Evolutionary conservation across 1,284 basidiomycete genomes (phyloP).

Genomic region (Vanrija pseudolonga): DNA sequence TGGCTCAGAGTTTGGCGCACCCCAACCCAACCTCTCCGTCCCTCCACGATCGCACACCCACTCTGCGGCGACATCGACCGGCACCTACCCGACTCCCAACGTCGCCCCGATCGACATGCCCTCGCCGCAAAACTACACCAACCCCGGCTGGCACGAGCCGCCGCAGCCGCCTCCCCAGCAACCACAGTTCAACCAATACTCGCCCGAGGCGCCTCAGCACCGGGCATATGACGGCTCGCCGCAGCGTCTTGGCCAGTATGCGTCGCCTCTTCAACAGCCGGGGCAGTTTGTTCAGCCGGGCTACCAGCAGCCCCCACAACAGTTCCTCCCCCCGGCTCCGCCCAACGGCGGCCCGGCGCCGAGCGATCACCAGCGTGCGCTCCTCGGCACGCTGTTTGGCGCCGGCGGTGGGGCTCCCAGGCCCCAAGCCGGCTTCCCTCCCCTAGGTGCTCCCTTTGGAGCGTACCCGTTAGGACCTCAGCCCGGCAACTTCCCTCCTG

Average conservation of each 20-base stretch:
- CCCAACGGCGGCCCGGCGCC: background rate
- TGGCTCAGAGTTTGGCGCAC: no score
- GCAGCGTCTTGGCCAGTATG: no score
- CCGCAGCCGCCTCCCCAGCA: background rate
- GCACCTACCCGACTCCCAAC: no score
- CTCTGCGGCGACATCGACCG: no score
- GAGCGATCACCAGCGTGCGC: conserved; percentile 11
- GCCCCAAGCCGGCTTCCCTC: background rate
- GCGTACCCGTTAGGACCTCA: background rate
- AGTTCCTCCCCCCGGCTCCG: background rate
- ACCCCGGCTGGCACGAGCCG: background rate
- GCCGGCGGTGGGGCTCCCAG: background rate
- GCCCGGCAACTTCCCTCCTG: background rate
- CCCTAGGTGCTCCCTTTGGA: background rate
- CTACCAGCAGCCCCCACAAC: no score
- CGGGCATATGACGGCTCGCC: no score
- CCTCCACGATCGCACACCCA: no score
- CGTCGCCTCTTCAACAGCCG: no score
- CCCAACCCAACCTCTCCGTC: no score
- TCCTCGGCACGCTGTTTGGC: conserved; percentile 13
- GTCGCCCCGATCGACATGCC: no score
- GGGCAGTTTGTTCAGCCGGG: background rate
- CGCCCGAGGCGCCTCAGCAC: no score
- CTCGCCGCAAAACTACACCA: no score
- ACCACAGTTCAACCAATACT: background rate